Base-by-base conservation (phyloP, 805 yeast species). In the Komagataella kurtzmanii region DNA sequence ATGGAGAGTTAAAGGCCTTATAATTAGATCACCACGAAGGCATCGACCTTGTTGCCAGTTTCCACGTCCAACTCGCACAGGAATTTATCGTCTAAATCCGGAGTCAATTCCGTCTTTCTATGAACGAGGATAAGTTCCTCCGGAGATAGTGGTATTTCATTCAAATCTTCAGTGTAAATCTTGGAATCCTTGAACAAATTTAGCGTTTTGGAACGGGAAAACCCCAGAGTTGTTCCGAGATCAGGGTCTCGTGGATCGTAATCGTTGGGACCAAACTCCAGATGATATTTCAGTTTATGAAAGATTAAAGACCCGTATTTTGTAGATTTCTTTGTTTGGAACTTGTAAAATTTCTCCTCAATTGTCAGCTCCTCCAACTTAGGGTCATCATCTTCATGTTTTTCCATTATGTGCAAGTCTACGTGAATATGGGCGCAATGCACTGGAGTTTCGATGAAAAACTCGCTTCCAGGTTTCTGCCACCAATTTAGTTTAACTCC, bases 241-340 rank as follows among this genome's bases (percentile, higher is more conserved):
- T 79, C 90, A 4, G 81, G 83, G 52, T 85, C 77, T 54, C 76
- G 76, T 57, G 66, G 63, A 54, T 79, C 80, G 61, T 79, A 86
- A 58, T 87, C 95, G 57, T 83, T 90, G 0, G 95, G 93, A 30
- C 86, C 79, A 64, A 87, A 87, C 61, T 86, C 95, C 57, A 85
- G 73, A 62, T 85, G 85, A 61, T 81, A 86, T 23, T 69, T 70
- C 36, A 84, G 55, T 2, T 78, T 75, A 21, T 60, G 64, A 3
- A 57, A 51, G 18, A 69, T 54, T 49, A 60, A 51, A 52, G 64
- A 36, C 1, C 51, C 3, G 45, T 49, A n/a, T 43, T 48, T 14
- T 48, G 56, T 50, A n/a, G 23, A n/a, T 53, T 44, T 6, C 23
- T 43, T 46, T 52, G 14, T 19, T 4, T 46, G 48, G 10, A n/a